A percentile compares a stretch with the other conserved stretches of the same genome.
Conservation (phyloP, 805 yeast genomes). For the Candida andamanensis region DNA sequence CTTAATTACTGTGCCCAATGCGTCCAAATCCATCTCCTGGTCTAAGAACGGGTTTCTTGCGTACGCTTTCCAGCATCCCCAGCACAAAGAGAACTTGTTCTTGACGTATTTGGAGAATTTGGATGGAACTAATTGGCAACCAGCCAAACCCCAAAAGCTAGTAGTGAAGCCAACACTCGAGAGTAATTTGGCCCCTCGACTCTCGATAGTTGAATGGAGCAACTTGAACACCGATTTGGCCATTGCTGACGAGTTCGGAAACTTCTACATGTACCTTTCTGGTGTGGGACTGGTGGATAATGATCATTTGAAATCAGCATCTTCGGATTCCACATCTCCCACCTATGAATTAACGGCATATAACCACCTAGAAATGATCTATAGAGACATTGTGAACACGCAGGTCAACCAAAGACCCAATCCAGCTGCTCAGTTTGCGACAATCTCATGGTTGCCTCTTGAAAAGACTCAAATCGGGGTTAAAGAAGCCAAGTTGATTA, state of each 20-base stretch:
- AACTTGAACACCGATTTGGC: constrained; percentile 78
- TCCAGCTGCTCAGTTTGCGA: constrained; percentile 25
- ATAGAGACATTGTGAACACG: constrained; percentile 31
- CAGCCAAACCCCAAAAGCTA: constrained; percentile 51
- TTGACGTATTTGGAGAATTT: constrained; percentile 68
- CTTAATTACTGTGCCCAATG: too few species aligned
- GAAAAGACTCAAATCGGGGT: constrained; percentile 61
- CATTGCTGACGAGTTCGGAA: constrained; percentile 67
- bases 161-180: constrained; percentile 24
- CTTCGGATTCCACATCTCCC: constrained; percentile 14
- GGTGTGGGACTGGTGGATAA: constrained; percentile 36
- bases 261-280: constrained; percentile 39
- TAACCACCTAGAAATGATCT: constrained; percentile 45
- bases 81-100: constrained; percentile 36
- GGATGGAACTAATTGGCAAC: constrained; percentile 75
- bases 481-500: constrained; percentile 49
- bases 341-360: constrained; percentile 40
- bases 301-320: constrained; percentile 22
- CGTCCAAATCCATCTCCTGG: too few species aligned
- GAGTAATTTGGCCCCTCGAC: constrained; percentile 19
- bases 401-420: constrained; percentile 10
- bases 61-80: constrained; percentile 41
- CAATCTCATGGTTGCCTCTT: constrained; percentile 69
- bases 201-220: constrained; percentile 63
- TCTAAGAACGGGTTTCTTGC: constrained; percentile 83